Percentiles rank a stretch among this genome's conserved stretches.
phyloP scores from a whole-genome alignment of 345 rosid species.

The Boechera stricta region DNA sequence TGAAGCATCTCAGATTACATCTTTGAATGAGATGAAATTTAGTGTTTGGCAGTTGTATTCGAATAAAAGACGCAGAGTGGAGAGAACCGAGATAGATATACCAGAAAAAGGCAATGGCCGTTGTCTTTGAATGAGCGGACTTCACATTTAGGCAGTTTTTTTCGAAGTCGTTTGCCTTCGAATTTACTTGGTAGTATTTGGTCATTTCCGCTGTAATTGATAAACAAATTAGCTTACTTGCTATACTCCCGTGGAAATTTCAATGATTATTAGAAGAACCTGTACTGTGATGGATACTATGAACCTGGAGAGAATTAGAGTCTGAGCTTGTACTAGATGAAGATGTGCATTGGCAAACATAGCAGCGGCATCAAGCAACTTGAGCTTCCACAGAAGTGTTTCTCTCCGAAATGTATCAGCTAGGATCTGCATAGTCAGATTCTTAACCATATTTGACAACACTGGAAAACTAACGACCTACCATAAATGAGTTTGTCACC shows the following conservation, averaged over 20 bases:
- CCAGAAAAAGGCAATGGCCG: conserved; percentile 86
- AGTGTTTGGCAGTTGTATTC: conserved; percentile 20
- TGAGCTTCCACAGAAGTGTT: conserved; percentile 80
- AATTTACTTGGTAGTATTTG: conserved; percentile 68
- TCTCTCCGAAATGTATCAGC: conserved; percentile 57
- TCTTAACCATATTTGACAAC: conserved; percentile 30
- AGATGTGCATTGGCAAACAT: conserved; percentile 71
- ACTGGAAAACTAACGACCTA: neutral
- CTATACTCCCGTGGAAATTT: neutral
- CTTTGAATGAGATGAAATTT: conserved; percentile 1
- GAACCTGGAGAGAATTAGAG: conserved; percentile 71
- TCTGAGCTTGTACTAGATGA: conserved; percentile 69
- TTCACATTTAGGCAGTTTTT: conserved; percentile 55
- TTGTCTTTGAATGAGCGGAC: conserved; percentile 60
- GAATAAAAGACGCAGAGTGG: conserved; percentile 20
- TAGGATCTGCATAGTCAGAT: conserved; percentile 59
- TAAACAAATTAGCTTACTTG: conserved; percentile 30
- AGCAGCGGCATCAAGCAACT: conserved; percentile 66
- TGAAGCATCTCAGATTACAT: conserved; percentile 20
- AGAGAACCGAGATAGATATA: conserved; percentile 42
- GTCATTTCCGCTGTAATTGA: conserved; percentile 69
- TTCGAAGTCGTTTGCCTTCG: conserved; percentile 67
- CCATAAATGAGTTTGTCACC: conserved; percentile 24
- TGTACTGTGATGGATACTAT: conserved; percentile 5
- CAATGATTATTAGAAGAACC: conserved; percentile 20